phyloP scores from a whole-genome alignment of 1,139 yeast species.

The Debaryomyces nepalensis region DNA sequence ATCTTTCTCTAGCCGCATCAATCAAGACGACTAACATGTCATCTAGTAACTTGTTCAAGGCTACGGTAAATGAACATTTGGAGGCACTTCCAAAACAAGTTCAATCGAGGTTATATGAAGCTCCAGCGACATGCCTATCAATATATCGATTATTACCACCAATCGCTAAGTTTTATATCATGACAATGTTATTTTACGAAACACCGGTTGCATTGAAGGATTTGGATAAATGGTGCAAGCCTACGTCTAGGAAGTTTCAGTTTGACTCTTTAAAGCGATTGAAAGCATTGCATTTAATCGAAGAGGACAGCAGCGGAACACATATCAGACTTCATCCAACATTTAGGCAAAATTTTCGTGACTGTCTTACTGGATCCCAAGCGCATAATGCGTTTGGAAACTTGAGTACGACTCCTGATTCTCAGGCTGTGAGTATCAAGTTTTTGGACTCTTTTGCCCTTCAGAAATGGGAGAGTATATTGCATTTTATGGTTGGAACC shows the following conservation, averaged over 20 bases:
- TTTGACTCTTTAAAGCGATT: constrained; percentile 81
- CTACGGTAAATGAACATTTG: constrained; percentile 85
- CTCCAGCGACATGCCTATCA: constrained; percentile 93
- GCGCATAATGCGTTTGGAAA: constrained; percentile 52
- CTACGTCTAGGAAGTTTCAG: constrained; percentile 56
- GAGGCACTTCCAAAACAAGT: constrained; percentile 88
- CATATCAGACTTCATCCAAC: constrained; percentile 69
- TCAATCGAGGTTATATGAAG: constrained; percentile 72
- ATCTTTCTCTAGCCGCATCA: too few species aligned
- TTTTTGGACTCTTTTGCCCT: constrained; percentile 83
- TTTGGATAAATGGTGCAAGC: constrained; percentile 77
- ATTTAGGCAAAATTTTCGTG: constrained; percentile 75
- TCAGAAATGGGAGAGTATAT: constrained; percentile 89
- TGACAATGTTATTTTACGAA: constrained; percentile 85
- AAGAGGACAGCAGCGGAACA: constrained; percentile 60
- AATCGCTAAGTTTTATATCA: constrained; percentile 83
- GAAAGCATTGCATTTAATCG: constrained; percentile 74
- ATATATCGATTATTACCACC: constrained; percentile 87
- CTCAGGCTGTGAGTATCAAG: constrained; percentile 58
- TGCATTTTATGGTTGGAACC: constrained; percentile 98
- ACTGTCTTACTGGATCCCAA: constrained; percentile 83
- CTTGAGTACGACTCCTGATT: constrained; percentile 36
- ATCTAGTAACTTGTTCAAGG: constrained; percentile 57
- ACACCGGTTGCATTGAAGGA: constrained; percentile 70
- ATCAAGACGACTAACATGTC: constrained; percentile 26